These are phyloP conservation scores for Mortierella sp. DNA, from an alignment of 371 early-diverging fungal species.

Conservation along the genomic window DNA sequence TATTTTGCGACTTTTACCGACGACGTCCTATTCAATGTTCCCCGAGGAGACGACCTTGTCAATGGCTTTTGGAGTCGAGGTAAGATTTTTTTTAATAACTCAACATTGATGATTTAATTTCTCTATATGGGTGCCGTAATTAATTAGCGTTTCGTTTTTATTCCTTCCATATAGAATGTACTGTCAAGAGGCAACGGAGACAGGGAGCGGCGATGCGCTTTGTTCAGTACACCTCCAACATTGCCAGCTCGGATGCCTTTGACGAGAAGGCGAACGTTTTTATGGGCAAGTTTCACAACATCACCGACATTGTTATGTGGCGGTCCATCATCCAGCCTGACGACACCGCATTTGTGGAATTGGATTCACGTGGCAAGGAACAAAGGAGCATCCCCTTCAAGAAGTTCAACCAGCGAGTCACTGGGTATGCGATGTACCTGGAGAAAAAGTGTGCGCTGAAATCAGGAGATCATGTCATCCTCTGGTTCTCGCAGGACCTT, in stretches of 20 bases:
- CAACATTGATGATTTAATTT: neutral
- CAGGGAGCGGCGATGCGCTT: conserved; percentile 37
- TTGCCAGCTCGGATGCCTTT: conserved; percentile 65
- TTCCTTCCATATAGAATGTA: conserved; percentile 31
- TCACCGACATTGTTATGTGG: conserved; percentile 81
- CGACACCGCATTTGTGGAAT: conserved; percentile 73
- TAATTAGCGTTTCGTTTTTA: neutral
- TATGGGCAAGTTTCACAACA: conserved; percentile 71
- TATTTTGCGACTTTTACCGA: conserved; percentile 55
- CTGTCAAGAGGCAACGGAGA: conserved; percentile 42
- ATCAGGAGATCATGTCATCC: conserved; percentile 73
- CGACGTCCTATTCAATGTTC: conserved; percentile 46
- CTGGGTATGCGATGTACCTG: conserved; percentile 72
- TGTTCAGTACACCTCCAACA: conserved; percentile 81
- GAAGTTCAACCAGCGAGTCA: conserved; percentile 78
- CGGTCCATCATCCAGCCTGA: conserved; percentile 75
- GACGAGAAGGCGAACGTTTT: conserved; percentile 78
- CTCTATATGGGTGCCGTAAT: neutral
- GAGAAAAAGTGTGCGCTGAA: conserved; percentile 68
- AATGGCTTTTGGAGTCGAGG: conserved; percentile 57
- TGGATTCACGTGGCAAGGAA: conserved; percentile 72
- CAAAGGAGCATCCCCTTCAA: conserved; percentile 75
- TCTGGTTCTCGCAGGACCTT: conserved; percentile 77
- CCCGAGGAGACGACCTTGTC: conserved; percentile 36
- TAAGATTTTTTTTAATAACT: neutral